Percentiles rank a stretch among this genome's conserved stretches.
These are phyloP conservation scores for Termitomyces sp. DNA, from an alignment of 768 basidiomycete genomes.

Conservation along the genomic window DNA sequence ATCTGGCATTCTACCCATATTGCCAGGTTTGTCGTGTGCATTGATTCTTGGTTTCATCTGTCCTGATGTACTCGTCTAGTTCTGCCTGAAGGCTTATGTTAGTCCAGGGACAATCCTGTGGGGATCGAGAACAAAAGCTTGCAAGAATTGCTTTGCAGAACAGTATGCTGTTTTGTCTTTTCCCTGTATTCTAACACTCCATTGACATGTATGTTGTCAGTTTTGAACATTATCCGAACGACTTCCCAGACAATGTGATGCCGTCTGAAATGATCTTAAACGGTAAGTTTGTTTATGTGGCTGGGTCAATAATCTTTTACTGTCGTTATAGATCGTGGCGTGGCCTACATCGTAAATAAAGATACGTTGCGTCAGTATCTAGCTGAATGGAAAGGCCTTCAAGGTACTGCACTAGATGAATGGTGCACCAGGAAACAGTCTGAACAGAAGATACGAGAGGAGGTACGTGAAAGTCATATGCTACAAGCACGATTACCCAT, in stretches of 20 bases:
- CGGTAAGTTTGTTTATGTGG: no score
- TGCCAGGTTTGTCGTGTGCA: constrained; percentile 19
- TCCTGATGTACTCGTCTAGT: constrained; percentile 3
- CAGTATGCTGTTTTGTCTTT: no score
- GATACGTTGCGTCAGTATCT: background rate
- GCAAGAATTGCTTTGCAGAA: constrained; percentile 1
- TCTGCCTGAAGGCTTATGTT: constrained; percentile 10
- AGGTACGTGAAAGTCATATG: constrained; percentile 5
- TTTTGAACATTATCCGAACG: no score
- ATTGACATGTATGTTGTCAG: no score
- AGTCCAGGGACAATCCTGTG: constrained; percentile 13
- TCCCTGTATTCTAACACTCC: no score
- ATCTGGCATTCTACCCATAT: constrained; percentile 17
- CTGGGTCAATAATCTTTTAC: background rate
- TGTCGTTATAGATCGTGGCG: background rate
- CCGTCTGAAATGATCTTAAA: no score
- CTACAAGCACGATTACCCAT: no score
- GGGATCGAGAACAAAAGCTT: constrained; percentile 14
- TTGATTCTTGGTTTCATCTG: no score
- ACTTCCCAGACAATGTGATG: no score
- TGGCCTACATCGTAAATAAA: background rate
- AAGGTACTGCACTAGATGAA: constrained; percentile 1
- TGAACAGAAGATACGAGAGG: background rate
- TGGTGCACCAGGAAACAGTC: constrained; percentile 9
- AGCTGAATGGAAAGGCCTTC: background rate